Percentiles rank a stretch among this genome's conserved stretches.
Evolutionary conservation across 352 stramenopile genomes (phyloP).

Genomic region (Pythium insidiosum): DNA sequence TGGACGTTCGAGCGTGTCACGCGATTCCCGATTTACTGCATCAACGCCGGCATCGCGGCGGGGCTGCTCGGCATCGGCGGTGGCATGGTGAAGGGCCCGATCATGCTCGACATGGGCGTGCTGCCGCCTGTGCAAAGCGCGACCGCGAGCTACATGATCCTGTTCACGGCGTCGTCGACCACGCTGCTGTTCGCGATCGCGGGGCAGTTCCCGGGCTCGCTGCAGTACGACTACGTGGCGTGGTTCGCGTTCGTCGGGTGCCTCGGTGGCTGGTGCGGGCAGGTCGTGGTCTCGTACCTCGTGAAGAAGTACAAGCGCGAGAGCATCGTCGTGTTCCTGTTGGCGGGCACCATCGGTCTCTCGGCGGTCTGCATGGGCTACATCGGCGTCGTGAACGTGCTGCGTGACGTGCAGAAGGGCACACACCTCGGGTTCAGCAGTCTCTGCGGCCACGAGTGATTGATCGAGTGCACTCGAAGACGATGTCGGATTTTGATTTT

Average conservation of each 20-base stretch:
- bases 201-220: conserved; percentile 61
- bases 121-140: conserved; percentile 82
- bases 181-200: conserved; percentile 86
- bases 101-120: conserved; percentile 98
- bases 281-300: conserved; percentile 82
- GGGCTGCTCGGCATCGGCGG: conserved; percentile 95
- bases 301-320: conserved; percentile 88
- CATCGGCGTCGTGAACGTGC: conserved; percentile 46
- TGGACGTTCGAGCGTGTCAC: conserved; percentile 88
- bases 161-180: conserved; percentile 91
- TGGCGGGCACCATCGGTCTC: conserved; percentile 61
- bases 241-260: conserved; percentile 91
- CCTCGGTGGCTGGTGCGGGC: conserved; percentile 60
- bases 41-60: conserved; percentile 90
- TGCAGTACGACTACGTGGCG: conserved; percentile 88
- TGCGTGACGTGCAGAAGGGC: conserved; percentile 49
- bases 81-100: conserved; percentile 95
- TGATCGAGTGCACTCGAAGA: too few species aligned
- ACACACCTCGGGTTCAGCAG: conserved; percentile 56
- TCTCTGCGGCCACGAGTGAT: conserved; percentile 53
- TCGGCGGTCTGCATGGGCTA: conserved; percentile 65
- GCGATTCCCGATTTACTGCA: conserved; percentile 90
- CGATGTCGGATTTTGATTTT: too few species aligned
- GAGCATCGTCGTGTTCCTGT: conserved; percentile 78
- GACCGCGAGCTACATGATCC: conserved; percentile 89